Base-by-base conservation (phyloP, 495 filamentous ascomycete genomes). In the Annulohypoxylon maeteangense region DNA sequence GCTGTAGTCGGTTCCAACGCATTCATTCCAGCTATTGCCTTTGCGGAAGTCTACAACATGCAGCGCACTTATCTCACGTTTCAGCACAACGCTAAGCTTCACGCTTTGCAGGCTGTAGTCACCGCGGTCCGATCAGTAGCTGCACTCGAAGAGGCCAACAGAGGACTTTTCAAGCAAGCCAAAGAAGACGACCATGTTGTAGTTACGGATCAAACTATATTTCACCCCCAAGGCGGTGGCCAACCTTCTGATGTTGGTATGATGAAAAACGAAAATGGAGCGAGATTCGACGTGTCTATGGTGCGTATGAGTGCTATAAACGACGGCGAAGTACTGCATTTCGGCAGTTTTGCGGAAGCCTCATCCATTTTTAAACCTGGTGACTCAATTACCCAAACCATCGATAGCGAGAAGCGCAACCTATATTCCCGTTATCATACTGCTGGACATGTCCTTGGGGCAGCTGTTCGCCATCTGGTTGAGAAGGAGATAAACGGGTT, bases 201-300 rank as follows among this genome's bases (percentile, higher is more conserved):
- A 40, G 78, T 86, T n/a, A 90, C 88, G 5, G 79, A 83, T 14
- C 38, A 83, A 25, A 91, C 89, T n/a, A 89, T 90, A 67, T 91
- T 91, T 76, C 86, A 90, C 55, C 83, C 87, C 2, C 88, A 91
- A 76, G 89, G 89, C 4, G 89, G 89, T 42, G 89, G 89, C 34
- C 89, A 91, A 71, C 89, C 89, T 29, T 86, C 83, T 7, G 89
- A 91, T 58, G 80, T 78, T 34, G 89, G 89, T 36, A 63, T 62
- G n/a, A 88, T 91, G 62, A 81, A 65, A 47, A 61, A 67, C 34
- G 7, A 54, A 18, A 62, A 74, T 40, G 69, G 74, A 1, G 34
- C 68, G 4, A 75, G 51, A 40, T 89, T 88, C 72, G 65, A 78
- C 14, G 87, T 90, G 27, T 78, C 75, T 2, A 76, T 81, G 11